phyloP scores from a whole-genome alignment of 805 yeast species.

The Blastobotrys robertii region DNA sequence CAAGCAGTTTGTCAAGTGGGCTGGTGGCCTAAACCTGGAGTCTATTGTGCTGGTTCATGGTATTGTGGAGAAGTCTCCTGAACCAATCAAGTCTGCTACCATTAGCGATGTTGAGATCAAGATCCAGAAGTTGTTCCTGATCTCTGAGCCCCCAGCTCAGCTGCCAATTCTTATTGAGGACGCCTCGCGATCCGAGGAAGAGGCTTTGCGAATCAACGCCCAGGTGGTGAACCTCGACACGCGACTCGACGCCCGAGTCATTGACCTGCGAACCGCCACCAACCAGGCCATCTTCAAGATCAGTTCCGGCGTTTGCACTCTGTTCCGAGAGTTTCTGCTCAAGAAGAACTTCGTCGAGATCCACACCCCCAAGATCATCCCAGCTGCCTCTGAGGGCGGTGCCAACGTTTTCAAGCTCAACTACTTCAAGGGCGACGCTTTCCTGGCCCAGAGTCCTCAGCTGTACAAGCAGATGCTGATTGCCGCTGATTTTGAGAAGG shows the following conservation, averaged over 20 bases:
- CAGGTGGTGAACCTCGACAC: constrained; percentile 96
- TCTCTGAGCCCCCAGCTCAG: constrained; percentile 84
- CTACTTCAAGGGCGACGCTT: constrained; percentile 89
- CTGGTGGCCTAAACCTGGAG: constrained; percentile 75
- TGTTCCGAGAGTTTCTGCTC: constrained; percentile 81
- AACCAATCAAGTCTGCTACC: constrained; percentile 81
- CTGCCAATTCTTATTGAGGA: constrained; percentile 94
- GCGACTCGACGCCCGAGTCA: constrained; percentile 87
- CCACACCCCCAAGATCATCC: constrained; percentile 92
- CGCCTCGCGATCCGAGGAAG: constrained; percentile 85
- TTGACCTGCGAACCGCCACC: constrained; percentile 92
- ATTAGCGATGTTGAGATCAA: constrained; percentile 84
- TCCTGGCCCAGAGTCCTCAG: constrained; percentile 96
- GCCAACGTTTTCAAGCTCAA: constrained; percentile 90
- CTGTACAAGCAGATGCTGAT: constrained; percentile 95
- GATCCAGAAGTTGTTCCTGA: constrained; percentile 60
- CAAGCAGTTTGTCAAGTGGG: constrained; percentile 96
- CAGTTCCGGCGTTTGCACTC: constrained; percentile 76
- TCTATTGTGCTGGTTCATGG: constrained; percentile 90
- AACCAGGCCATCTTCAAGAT: constrained; percentile 96
- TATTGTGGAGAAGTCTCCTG: constrained; percentile 70
- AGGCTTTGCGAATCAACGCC: constrained; percentile 67
- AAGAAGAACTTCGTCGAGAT: constrained; percentile 71
- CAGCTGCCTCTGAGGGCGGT: constrained; percentile 97
- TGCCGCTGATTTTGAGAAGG: constrained; percentile 95